phyloP scores from a whole-genome alignment of 805 yeast species.

The Wickerhamiella hasegawae region DNA sequence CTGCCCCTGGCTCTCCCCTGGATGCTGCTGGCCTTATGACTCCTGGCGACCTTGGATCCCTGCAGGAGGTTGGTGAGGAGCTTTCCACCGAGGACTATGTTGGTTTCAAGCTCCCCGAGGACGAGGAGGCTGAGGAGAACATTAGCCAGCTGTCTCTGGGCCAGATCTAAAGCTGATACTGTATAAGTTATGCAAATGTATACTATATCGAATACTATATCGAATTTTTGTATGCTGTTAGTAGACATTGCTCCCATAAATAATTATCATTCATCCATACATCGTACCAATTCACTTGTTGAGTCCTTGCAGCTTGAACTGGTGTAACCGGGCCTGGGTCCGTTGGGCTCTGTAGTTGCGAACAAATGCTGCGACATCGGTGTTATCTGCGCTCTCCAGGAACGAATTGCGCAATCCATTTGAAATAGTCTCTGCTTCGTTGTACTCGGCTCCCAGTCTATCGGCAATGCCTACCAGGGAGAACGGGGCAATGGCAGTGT shows the following conservation, averaged over 20 bases:
- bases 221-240: neutral
- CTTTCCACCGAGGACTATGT: conserved; percentile 59
- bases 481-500: conserved; percentile 22
- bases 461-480: conserved; percentile 23
- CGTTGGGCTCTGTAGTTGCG: conserved; percentile 27
- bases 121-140: conserved; percentile 20
- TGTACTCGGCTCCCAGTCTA: conserved; percentile 19
- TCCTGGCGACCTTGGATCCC: conserved; percentile 94
- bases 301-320: neutral
- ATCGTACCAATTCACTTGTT: too few relatives aligned
- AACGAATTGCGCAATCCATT: conserved; percentile 2
- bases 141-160: conserved; percentile 1
- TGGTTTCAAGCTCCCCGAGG: conserved; percentile 27
- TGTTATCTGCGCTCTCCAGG: conserved; percentile 6
- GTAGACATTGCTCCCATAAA: too few relatives aligned
- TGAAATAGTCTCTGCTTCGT: conserved; percentile 19
- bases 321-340: conserved; percentile 8
- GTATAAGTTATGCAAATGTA: conserved; percentile 25
- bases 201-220: neutral
- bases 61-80: conserved; percentile 73
- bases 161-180: conserved; percentile 9
- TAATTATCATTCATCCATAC: too few relatives aligned
- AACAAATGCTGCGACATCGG: conserved; percentile 25
- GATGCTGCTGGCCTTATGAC: conserved; percentile 69
- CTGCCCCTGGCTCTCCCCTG: conserved; percentile 96